A percentile compares a stretch with the other conserved stretches of the same genome.
phyloP scores from a whole-genome alignment of 805 yeast species.

The Kodamaea nitidulidarum region DNA sequence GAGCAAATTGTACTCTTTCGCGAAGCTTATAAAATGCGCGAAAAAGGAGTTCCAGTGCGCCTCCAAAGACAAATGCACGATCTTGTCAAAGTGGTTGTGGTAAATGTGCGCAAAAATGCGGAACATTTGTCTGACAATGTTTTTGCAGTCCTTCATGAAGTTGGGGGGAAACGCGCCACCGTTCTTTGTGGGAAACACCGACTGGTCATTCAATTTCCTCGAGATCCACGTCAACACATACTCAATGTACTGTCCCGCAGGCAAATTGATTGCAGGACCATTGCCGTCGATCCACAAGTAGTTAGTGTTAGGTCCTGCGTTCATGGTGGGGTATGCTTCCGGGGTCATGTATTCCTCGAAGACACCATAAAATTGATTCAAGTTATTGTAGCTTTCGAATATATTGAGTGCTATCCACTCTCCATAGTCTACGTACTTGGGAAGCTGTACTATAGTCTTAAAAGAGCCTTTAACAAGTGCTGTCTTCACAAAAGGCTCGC shows the following conservation, averaged over 20 bases:
- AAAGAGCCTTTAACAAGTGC: slow-evolving; percentile 95
- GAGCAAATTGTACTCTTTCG: slow-evolving; percentile 76
- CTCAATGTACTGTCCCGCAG: slow-evolving; percentile 91
- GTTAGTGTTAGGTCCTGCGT: slow-evolving; percentile 89
- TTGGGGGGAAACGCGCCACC: slow-evolving; percentile 88
- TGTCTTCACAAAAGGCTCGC: slow-evolving; percentile 91
- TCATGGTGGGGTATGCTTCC: slow-evolving; percentile 88
- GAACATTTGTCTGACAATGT: slow-evolving; percentile 88
- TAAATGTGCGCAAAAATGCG: slow-evolving; percentile 93
- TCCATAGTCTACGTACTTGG: slow-evolving; percentile 88
- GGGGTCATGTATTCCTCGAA: slow-evolving; percentile 88
- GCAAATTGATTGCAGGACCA: slow-evolving; percentile 77
- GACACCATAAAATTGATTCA: slow-evolving; percentile 87
- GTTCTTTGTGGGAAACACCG: slow-evolving; percentile 84
- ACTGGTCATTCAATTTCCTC: slow-evolving; percentile 82
- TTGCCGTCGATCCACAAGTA: slow-evolving; percentile 82
- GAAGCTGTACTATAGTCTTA: slow-evolving; percentile 90
- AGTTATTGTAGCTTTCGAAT: slow-evolving; percentile 81
- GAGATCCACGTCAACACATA: slow-evolving; percentile 88
- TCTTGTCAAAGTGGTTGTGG: slow-evolving; percentile 89
- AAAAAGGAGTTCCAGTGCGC: slow-evolving; percentile 98
- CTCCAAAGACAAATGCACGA: slow-evolving; percentile 86
- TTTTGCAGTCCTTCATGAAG: slow-evolving; percentile 76
- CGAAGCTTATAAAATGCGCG: slow-evolving; percentile 87
- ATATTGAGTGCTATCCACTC: slow-evolving; percentile 96